Evolutionary conservation across 805 yeast genomes (phyloP).

Genomic region (Candida odintsovae): DNA sequence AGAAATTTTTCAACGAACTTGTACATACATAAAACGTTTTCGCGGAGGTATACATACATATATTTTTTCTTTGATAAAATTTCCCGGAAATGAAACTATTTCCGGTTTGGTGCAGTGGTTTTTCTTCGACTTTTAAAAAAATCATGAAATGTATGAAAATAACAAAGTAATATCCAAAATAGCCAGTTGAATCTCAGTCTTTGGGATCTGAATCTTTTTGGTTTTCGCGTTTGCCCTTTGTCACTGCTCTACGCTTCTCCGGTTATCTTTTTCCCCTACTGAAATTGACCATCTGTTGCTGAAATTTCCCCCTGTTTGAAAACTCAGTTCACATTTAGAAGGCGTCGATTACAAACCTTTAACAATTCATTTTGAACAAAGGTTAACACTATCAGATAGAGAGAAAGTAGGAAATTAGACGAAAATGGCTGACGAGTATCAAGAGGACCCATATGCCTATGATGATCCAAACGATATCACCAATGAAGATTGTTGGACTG

Average conservation of each 20-base stretch:
- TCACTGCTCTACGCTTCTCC: not conserved
- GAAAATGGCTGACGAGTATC: slow-evolving; percentile 26
- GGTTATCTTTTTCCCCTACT: not conserved
- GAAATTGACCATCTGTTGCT: not conserved
- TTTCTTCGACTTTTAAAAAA: not conserved
- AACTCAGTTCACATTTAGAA: not conserved
- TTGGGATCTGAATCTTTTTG: not conserved
- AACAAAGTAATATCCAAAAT: not conserved
- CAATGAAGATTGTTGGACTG: slow-evolving; percentile 99
- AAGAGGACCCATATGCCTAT: slow-evolving; percentile 63
- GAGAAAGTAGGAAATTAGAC: not conserved
- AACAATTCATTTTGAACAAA: not conserved
- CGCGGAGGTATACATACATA: too few relatives aligned
- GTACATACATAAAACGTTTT: not conserved
- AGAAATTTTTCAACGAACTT: not conserved
- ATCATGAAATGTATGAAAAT: not conserved
- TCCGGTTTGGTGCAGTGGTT: not conserved
- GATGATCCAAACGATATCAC: slow-evolving; percentile 53
- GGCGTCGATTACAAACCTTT: not conserved
- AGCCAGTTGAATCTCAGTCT: not conserved
- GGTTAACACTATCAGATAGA: not conserved
- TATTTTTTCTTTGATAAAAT: too few relatives aligned
- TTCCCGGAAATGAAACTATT: not conserved
- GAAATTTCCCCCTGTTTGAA: not conserved
- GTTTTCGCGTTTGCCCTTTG: not conserved